phyloP scores from a whole-genome alignment of 352 stramenopile species.

The Phytophthora gonapodyides region DNA sequence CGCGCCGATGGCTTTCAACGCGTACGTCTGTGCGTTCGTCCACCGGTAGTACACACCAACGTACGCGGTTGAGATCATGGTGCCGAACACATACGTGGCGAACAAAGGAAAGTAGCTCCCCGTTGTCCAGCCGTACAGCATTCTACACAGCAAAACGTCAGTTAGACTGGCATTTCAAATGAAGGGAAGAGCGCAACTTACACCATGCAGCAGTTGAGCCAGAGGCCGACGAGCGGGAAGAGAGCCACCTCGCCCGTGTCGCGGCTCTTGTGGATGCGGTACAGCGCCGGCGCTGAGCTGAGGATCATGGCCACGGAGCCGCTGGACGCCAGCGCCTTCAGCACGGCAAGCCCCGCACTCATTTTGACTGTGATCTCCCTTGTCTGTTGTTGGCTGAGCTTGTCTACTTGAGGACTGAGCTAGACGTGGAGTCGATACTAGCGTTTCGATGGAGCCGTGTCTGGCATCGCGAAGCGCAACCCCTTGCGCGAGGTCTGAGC shows the following conservation, averaged over 20 bases:
- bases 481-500: conserved; percentile 9
- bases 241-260: conserved; percentile 33
- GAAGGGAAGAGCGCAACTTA: conserved; percentile 10
- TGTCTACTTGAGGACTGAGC: conserved; percentile 19
- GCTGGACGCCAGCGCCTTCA: conserved; percentile 39
- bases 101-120: conserved; percentile 40
- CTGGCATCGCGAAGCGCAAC: not conserved
- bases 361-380: conserved; percentile 13
- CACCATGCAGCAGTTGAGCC: conserved; percentile 41
- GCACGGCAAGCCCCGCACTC: conserved; percentile 23
- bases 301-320: conserved; percentile 47
- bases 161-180: not conserved
- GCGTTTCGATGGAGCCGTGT: not conserved
- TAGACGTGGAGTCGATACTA: not conserved
- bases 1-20: conserved; percentile 14
- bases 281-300: conserved; percentile 32
- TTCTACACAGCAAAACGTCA: conserved; percentile 13
- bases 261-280: conserved; percentile 36
- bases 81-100: conserved; percentile 35
- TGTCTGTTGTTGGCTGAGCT: not conserved
- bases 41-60: conserved; percentile 27
- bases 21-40: conserved; percentile 22
- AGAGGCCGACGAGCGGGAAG: conserved; percentile 40
- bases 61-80: conserved; percentile 30
- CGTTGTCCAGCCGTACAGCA: conserved; percentile 36